A percentile compares a stretch with the other conserved stretches of the same genome.
phyloP scores from a whole-genome alignment of 2,329 filamentous ascomycete genomes.

The Apiospora kogelbergensis region DNA sequence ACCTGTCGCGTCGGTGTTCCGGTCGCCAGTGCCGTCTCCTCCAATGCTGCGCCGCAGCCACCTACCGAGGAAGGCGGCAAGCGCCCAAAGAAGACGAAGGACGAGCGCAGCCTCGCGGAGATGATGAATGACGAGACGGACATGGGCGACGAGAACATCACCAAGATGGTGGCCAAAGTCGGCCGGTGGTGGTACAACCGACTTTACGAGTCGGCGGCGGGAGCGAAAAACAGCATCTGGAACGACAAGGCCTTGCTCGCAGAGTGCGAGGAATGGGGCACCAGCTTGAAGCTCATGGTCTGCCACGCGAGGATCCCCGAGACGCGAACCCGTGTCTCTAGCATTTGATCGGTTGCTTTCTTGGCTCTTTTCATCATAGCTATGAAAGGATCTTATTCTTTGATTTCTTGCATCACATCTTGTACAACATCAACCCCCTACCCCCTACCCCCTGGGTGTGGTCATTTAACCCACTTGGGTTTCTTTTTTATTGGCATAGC shows the following conservation, averaged over 20 bases:
- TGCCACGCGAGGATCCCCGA: slow-evolving; percentile 85
- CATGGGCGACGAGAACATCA: slow-evolving; percentile 78
- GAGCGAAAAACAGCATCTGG: slow-evolving; percentile 69
- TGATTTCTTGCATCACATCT: not conserved
- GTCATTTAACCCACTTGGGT: not conserved
- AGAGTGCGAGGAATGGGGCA: slow-evolving; percentile 85
- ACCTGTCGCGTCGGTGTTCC: slow-evolving; percentile 77
- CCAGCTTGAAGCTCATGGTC: slow-evolving; percentile 86
- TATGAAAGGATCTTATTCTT: not conserved
- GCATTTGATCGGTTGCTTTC: slow-evolving; percentile 40
- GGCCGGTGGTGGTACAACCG: slow-evolving; percentile 95
- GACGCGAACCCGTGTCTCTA: slow-evolving; percentile 43
- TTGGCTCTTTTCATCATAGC: not conserved
- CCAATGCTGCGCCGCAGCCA: slow-evolving; percentile 14
- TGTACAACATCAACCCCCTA: not conserved
- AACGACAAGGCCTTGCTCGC: slow-evolving; percentile 69
- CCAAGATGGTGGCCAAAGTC: slow-evolving; percentile 87
- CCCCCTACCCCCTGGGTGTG: not conserved
- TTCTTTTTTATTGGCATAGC: slow-evolving; percentile 12
- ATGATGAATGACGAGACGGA: slow-evolving; percentile 71
- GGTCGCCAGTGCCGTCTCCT: slow-evolving; percentile 55
- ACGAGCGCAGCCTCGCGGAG: slow-evolving; percentile 63
- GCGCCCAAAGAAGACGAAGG: slow-evolving; percentile 31
- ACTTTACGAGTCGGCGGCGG: slow-evolving; percentile 77
- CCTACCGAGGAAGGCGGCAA: slow-evolving; percentile 29